These are phyloP conservation scores for Plectosphaerella plurivora DNA, from an alignment of 2,329 filamentous ascomycete genomes.

Conservation along the genomic window DNA sequence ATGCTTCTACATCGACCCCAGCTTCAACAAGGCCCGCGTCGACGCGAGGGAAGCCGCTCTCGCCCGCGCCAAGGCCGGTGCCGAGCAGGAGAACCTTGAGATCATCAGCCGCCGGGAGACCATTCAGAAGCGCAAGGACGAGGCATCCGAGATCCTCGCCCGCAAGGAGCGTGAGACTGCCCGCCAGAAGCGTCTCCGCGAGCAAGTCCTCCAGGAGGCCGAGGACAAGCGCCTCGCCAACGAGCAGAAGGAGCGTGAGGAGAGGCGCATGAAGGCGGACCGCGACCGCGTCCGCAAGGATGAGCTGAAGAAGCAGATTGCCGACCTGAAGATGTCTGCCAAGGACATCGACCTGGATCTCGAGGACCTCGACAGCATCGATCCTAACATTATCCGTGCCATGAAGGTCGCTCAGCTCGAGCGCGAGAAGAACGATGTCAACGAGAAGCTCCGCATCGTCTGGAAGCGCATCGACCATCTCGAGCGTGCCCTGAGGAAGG, in stretches of 20 bases:
- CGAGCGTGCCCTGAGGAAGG: conserved; percentile 92
- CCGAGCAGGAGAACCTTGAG: conserved; percentile 86
- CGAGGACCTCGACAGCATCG: conserved; percentile 78
- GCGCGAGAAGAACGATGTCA: conserved; percentile 95
- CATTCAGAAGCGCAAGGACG: conserved; percentile 96
- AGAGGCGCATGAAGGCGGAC: conserved; percentile 80
- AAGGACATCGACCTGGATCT: conserved; percentile 73
- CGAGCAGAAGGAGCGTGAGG: conserved; percentile 87
- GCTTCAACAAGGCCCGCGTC: conserved; percentile 76
- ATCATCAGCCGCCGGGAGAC: conserved; percentile 81
- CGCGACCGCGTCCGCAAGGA: conserved; percentile 86
- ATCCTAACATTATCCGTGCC: conserved; percentile 84
- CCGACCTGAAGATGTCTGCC: conserved; percentile 83
- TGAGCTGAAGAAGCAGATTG: conserved; percentile 88
- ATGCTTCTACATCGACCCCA: conserved; percentile 91
- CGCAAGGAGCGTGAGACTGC: conserved; percentile 91
- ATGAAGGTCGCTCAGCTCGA: conserved; percentile 95
- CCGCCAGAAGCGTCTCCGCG: conserved; percentile 77
- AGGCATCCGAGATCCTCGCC: conserved; percentile 82
- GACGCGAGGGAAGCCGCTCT: conserved; percentile 77
- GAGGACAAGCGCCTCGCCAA: conserved; percentile 86
- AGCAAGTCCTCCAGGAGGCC: conserved; percentile 83
- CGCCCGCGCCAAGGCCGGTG: conserved; percentile 76
- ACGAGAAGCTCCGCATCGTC: conserved; percentile 84
- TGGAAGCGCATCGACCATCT: conserved; percentile 96